Percentiles rank a stretch among this genome's conserved stretches.
phyloP scores from a whole-genome alignment of 257 asterid genomes.

The Fraxinus excelsior region DNA sequence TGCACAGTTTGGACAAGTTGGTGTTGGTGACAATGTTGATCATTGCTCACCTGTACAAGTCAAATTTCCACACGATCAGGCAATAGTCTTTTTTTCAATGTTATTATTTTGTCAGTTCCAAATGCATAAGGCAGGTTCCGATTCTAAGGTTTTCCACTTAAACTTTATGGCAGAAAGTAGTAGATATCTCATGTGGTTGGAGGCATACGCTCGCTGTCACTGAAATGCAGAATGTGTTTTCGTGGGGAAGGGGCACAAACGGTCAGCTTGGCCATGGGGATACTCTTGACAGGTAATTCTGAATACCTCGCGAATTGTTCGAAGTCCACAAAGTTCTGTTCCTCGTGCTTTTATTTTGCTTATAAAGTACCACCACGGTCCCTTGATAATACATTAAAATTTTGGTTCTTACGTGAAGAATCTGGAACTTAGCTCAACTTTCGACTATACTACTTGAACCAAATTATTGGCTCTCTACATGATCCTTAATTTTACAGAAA shows the following conservation, averaged over 20 bases:
- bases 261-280: slow-evolving; percentile 99
- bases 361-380: no score
- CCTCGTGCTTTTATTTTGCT: slow-evolving; percentile 1
- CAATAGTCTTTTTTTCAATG: slow-evolving; percentile 24
- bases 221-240: slow-evolving; percentile 74
- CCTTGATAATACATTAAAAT: background rate
- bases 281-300: slow-evolving; percentile 66
- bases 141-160: slow-evolving; percentile 12
- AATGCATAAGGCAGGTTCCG: background rate
- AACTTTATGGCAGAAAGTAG: slow-evolving; percentile 65
- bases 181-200: slow-evolving; percentile 89
- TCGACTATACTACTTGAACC: background rate
- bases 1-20: slow-evolving; percentile 94
- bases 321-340: background rate
- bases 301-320: background rate
- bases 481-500: slow-evolving; percentile 47
- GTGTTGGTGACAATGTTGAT: slow-evolving; percentile 83
- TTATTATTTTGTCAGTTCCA: background rate
- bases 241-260: slow-evolving; percentile 99
- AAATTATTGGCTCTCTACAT: background rate
- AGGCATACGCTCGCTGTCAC: slow-evolving; percentile 93
- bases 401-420: background rate
- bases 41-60: slow-evolving; percentile 86
- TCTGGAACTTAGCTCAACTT: background rate
- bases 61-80: slow-evolving; percentile 78